phyloP scores from a whole-genome alignment of 192 early-diverging fungal genomes.

The Backusella sp. region DNA sequence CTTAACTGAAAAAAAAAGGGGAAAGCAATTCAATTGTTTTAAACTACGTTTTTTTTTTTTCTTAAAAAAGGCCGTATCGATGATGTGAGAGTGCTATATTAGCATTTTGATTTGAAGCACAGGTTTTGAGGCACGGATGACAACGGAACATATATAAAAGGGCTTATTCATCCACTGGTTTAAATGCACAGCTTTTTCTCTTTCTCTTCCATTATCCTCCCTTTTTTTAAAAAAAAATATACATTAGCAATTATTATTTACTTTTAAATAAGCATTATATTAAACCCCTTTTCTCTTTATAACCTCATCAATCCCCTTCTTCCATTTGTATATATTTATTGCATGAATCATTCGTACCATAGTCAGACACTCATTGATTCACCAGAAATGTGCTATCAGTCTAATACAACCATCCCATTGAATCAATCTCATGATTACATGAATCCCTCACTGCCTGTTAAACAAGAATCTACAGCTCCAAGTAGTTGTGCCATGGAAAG shows the following conservation, averaged over 20 bases:
- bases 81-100: background rate
- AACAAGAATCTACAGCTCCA: background rate
- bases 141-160: background rate
- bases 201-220: background rate
- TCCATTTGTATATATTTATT: background rate
- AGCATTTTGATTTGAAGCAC: background rate
- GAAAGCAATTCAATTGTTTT: background rate
- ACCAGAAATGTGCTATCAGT: background rate
- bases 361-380: background rate
- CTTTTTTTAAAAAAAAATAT: background rate
- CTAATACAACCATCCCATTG: background rate
- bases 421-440: background rate
- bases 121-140: background rate
- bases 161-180: background rate
- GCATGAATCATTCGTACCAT: background rate
- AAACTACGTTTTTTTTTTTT: background rate
- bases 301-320: background rate
- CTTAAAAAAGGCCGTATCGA: background rate
- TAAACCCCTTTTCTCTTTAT: background rate
- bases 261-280: background rate
- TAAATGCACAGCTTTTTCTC: background rate
- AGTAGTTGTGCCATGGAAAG: background rate
- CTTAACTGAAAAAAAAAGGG: background rate
- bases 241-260: background rate
- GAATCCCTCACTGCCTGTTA: background rate